These are phyloP conservation scores for Vigna unguiculata DNA, from an alignment of 306 rosid genomes.

Conservation along the genomic window DNA sequence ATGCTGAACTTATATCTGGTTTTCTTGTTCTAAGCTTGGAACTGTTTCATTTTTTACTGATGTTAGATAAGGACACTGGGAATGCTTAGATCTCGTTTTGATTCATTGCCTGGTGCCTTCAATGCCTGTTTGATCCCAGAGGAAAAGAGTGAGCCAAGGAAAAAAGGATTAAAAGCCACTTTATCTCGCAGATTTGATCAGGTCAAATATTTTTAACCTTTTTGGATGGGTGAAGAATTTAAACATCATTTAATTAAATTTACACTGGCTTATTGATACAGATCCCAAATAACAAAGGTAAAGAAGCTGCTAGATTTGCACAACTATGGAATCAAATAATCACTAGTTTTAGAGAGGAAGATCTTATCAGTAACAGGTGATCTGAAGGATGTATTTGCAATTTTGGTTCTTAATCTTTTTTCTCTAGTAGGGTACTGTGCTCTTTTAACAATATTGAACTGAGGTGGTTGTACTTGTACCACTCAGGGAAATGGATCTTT, in stretches of 20 bases:
- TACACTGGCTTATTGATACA: conserved; percentile 41
- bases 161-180: conserved; percentile 89
- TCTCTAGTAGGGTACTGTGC: conserved; percentile 17
- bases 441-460: conserved; percentile 17
- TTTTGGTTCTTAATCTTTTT: conserved; percentile 25
- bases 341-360: conserved; percentile 94
- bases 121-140: conserved; percentile 80
- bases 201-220: conserved; percentile 47
- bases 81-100: conserved; percentile 96
- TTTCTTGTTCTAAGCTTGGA: not conserved
- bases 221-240: conserved; percentile 9
- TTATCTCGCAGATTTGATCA: conserved; percentile 68
- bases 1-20: not conserved
- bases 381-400: conserved; percentile 27
- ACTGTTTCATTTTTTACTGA: conserved; percentile 39
- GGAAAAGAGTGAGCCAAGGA: conserved; percentile 79
- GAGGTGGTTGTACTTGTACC: conserved; percentile 43
- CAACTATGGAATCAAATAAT: conserved; percentile 96
- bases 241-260: conserved; percentile 21
- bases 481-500: conserved; percentile 89
- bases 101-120: conserved; percentile 89
- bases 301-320: conserved; percentile 95
- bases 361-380: conserved; percentile 87
- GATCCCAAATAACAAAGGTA: conserved; percentile 79
- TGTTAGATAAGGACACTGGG: conserved; percentile 94